These are phyloP conservation scores for Penicillium occitanis DNA, from an alignment of 2,329 filamentous ascomycete genomes.

Conservation along the genomic window DNA sequence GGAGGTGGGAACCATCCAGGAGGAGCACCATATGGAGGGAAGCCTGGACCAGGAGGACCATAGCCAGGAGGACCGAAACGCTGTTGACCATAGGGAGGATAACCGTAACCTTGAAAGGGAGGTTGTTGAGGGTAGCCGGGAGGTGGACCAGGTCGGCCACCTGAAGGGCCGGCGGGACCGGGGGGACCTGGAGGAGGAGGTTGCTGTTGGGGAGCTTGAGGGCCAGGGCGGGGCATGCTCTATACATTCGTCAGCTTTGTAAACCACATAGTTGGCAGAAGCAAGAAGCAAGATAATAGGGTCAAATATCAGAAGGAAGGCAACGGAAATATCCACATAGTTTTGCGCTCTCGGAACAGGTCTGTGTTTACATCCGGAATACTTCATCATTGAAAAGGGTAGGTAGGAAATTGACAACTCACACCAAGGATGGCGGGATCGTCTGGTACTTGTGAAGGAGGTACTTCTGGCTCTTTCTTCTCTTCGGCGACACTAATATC, in stretches of 20 bases:
- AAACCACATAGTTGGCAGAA: no score
- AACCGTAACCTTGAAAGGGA: constrained; percentile 44
- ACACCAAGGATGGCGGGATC: constrained; percentile 97
- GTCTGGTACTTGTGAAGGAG: constrained; percentile 77
- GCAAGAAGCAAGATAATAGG: no score
- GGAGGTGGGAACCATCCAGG: constrained; percentile 74
- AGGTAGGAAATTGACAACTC: constrained; percentile 55
- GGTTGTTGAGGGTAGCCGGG: constrained; percentile 44
- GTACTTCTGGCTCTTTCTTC: constrained; percentile 68
- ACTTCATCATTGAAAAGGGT: constrained; percentile 63
- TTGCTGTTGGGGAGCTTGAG: constrained; percentile 41
- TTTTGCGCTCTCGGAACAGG: constrained; percentile 88
- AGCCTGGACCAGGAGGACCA: constrained; percentile 59
- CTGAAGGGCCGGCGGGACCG: constrained; percentile 11
- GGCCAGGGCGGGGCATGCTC: constrained; percentile 46
- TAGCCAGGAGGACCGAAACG: constrained; percentile 32
- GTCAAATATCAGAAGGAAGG: constrained; percentile 90
- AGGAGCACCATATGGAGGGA: constrained; percentile 74
- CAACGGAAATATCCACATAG: constrained; percentile 98
- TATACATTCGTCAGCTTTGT: constrained; percentile 25
- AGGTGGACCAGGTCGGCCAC: constrained; percentile 29
- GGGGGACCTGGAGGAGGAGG: constrained; percentile 46
- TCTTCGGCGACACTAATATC: constrained; percentile 91
- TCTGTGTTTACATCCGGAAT: constrained; percentile 95
- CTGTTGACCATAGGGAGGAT: constrained; percentile 47